Evolutionary conservation across 2,329 filamentous ascomycete genomes (phyloP), one percentile per base, ranked within the genome.

Genomic region (Xylaria sp.): DNA sequence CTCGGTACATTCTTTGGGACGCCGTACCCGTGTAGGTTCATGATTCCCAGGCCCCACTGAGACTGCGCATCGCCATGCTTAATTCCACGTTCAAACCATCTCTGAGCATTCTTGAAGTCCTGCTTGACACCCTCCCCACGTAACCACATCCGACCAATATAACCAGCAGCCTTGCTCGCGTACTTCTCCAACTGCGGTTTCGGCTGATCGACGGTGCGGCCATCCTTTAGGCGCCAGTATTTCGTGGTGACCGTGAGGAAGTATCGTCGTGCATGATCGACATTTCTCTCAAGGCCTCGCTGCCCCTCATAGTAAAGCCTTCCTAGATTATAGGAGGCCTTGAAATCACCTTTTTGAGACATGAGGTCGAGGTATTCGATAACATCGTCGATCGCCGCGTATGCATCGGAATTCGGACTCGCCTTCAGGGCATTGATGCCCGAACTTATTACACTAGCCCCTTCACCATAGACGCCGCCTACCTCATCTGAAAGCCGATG

Each of bases 401-500:
- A 89, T 1, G 89, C 85, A 67, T 94, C 90, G 2, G 91, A 90
- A 60, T 89, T 87, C 1, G 87, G 82, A 51, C 86, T 85, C 18
- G 86, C 84, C 59, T 87, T 86, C 65, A 88, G 83, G 3, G 92
- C 91, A 68, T 96, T 92, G 52, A 84, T 81, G 4, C 94, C 94
- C 0, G 94, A 89, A 68, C 92, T 97, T 20, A 88, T 88, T 38
- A 88, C 90, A 69, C 93, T 97, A 11, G 94, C 94, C 2, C 94
- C 95, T 73, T 96, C 91, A 43, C 94, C 95, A 69, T 97, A 99
- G 6, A 96, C 89, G 40, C 94, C 94, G 7, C 94, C 95, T 24
- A 88, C 78, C 44, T 97, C 91, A 66, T 99, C 95, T 2, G 92
- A 90, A 65, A 97, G 89, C 52, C 91, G 85, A 75, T 90, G 95